phyloP scores from a whole-genome alignment of 2,329 filamentous ascomycete genomes.

The Xylaria sp. region DNA sequence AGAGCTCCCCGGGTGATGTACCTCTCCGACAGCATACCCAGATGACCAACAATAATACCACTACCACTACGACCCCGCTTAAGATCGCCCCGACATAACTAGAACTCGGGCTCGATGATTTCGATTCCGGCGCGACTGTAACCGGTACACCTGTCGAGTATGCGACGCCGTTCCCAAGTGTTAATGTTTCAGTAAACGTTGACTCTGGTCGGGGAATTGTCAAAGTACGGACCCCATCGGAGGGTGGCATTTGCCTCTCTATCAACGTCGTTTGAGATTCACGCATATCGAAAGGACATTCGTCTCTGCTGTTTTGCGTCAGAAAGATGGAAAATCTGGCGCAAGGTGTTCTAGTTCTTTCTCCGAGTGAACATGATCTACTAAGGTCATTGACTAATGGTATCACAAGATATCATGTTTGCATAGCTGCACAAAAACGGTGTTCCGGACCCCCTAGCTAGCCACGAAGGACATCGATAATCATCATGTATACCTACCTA shows the following conservation, averaged over 20 bases:
- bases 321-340: background rate
- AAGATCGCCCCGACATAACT: slow-evolving; percentile 45
- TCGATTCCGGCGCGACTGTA: slow-evolving; percentile 35
- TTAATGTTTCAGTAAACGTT: slow-evolving; percentile 44
- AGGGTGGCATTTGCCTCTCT: slow-evolving; percentile 1
- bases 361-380: background rate
- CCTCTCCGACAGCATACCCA: slow-evolving; percentile 46
- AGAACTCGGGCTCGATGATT: slow-evolving; percentile 28
- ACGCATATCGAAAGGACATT: slow-evolving; percentile 4
- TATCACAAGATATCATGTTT: slow-evolving; percentile 7
- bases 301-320: background rate
- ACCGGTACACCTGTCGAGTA: slow-evolving; percentile 37
- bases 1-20: slow-evolving; percentile 17
- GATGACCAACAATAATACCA: slow-evolving; percentile 43
- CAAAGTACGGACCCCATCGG: slow-evolving; percentile 42
- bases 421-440: slow-evolving; percentile 11
- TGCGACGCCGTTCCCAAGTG: slow-evolving; percentile 39
- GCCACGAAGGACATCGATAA: background rate
- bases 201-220: slow-evolving; percentile 40
- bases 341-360: background rate
- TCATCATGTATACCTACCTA: slow-evolving; percentile 4
- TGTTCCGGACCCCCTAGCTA: background rate
- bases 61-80: slow-evolving; percentile 42
- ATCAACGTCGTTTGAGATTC: slow-evolving; percentile 6
- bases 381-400: background rate